Evolutionary conservation across 1,284 basidiomycete genomes (phyloP), one percentile per base, ranked within the genome.

Genomic region (Puccinia novopanici): DNA sequence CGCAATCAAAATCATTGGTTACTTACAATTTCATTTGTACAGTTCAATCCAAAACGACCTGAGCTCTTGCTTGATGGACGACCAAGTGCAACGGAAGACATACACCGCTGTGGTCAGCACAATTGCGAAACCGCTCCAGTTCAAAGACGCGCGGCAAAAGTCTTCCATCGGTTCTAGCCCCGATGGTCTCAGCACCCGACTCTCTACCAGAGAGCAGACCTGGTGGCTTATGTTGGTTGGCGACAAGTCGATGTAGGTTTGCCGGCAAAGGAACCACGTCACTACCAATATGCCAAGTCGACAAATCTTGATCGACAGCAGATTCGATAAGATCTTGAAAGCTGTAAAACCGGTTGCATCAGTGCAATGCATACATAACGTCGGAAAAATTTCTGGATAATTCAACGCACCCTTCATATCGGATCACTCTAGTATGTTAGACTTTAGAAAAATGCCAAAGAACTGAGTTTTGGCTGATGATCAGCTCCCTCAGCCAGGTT

Each of bases 41-140:
- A 65, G 37, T n/a, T 65, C 61, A 65, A 42, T 42, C 61, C 61
- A 65, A 42, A 65, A 65, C 3, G 61, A 65, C 42, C 37, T 40
- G 17, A 65, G n/a, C 40, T 65, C 61, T 65, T n/a, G 17, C 37
- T 42, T 40, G 61, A 65, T 2, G 13, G 19, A 65, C 19, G 19
- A 6, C 61, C 61, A 65, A 65, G 61, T 42, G n/a, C 61, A 42
- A 65, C 34, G 1, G 37, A 42, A 65, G 34, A 40, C 42, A 37
- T 65, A n/a, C 37, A 1, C 17, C 34, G 22, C 37, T 42, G 37
- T 65, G 10, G 37, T 13, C 22, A 42, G 37, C 1, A 12, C 37
- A 65, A 65, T 22, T 42, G n/a, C n/a, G 9, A 22, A 22, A 65
- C 61, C 17, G 17, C 6, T 42, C 61, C 61, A 65, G 3, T 40